Base-by-base conservation (phyloP, 2,329 filamentous ascomycete species). In the Hypomyces perniciosus region DNA sequence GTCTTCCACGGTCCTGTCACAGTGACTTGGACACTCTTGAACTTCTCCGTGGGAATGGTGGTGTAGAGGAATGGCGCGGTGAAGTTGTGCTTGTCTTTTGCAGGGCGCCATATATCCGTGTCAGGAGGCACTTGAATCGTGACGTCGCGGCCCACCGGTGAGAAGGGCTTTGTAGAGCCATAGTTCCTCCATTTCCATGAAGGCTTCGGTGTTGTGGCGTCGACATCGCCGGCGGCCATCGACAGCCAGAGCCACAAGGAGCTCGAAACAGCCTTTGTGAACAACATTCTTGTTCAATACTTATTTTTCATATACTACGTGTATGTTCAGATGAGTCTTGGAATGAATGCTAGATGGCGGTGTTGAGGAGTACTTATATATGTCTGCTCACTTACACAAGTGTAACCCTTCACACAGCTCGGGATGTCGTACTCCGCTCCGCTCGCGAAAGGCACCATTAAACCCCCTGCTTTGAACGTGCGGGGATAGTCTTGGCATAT, bases 101-200 rank as follows among this genome's bases (percentile, higher is more conserved):
- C 47, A 1, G 54, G 54, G 9, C 54, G 54, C 54, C 54, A 56
- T 38, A 56, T 51, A 50, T 56, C 54, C 8, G 54, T 56, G 54
- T 56, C 54, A 2, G 54, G 54, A 5, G 54, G 52, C 27, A 54
- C 52, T 26, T 52, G 44, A 34, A 56, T 51, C 29, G 54, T 56
- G 45, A 56, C 30, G 31, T 41, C 30, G 27, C 39, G 49, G 30
- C 35, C 43, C 26, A 56, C 13, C 8, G 54, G 54, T 4, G 54
- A 56, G 26, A 56, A 34, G 12, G 54, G 44, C 29, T 48, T 34
- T 20, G 44, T 40, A 28, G 38, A 12, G 26, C 38, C 42, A 38
- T 54, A 31, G 34, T 56, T 56, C 30, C 47, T 34, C 54, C 54
- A 56, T 1, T 44, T 38, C 54, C 54, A 55, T 26, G 35, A 37